Base-by-base conservation (phyloP, 345 rosid genomes). In the Eucalyptus coolabah region DNA sequence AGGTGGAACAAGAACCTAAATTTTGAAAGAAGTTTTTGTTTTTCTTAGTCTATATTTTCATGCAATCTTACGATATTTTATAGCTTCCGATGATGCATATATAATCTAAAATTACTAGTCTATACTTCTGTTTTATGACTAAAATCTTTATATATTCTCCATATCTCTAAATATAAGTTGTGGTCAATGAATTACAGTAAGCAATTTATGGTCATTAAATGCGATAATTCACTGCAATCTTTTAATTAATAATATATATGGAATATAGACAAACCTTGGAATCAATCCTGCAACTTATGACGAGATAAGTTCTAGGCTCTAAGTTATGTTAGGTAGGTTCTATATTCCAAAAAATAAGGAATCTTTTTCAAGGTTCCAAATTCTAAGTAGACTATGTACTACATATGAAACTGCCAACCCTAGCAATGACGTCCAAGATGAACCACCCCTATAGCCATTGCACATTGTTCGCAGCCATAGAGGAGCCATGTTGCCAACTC, bases 251-350 rank as follows among this genome's bases (percentile, higher is more conserved):
- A 19, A 8, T 1, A 8, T 53, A 53, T 53, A 53, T 19, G 1
- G 11, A 53, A 53, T 21, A 53, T 53, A 53, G 11, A 53, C 1
- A 19, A 0, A 21, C 1, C 26, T 19, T 21, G 5, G 0, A 53
- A 53, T 0, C 0, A 0, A 53, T 53, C 5, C 26, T 21, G 0
- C 59, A 53, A 53, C 2, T 53, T 2, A 0, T 21, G 26, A 53
- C 0, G 0, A 2, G 1, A 0, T 19, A 21, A 0, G 1, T 53
- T 53, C 1, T 53, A 21, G 2, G 1, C 19, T 53, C 1, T 53
- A 53, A 53, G 0, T 53, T 19, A 8, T 53, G 5, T 53, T 53
- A 53, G 26, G 24, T 53, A 8, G 5, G 5, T 53, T 53, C 59
- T 21, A 19, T 19, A 53, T 53, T 53, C 0, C 59, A 53, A 53